Percentiles rank a stretch among this genome's conserved stretches.
Conservation (phyloP, 805 yeast species). For the Metschnikowia sp. region DNA sequence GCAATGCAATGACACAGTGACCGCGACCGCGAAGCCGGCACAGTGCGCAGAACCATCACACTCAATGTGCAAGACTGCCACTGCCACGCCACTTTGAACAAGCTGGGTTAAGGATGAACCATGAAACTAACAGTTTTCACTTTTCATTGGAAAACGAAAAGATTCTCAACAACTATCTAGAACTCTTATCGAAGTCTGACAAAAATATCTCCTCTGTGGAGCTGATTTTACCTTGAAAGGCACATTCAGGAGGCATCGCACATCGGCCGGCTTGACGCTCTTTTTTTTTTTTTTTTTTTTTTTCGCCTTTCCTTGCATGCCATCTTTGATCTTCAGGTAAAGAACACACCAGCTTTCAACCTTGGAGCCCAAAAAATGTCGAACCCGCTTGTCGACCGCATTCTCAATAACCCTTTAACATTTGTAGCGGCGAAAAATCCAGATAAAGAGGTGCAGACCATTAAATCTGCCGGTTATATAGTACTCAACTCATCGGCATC, state of each 20-base stretch:
- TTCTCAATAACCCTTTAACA: conserved; percentile 56
- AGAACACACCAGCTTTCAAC: background rate
- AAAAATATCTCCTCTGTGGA: too few species aligned
- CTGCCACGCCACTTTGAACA: background rate
- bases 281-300: background rate
- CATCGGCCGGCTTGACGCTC: background rate
- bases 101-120: too few species aligned
- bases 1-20: background rate
- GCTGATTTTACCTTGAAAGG: too few species aligned
- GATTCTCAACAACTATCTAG: background rate
- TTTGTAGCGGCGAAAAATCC: conserved; percentile 57
- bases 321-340: background rate
- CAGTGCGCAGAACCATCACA: background rate
- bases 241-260: background rate
- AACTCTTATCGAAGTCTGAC: too few species aligned
- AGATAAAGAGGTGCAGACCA: conserved; percentile 15
- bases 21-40: background rate
- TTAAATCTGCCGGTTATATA: conserved; percentile 16
- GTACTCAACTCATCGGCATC: conserved; percentile 11
- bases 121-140: too few species aligned
- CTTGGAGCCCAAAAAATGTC: conserved; percentile 11
- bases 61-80: background rate
- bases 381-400: conserved; percentile 60
- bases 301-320: background rate
- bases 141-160: background rate